Evolutionary conservation across 345 rosid species (phyloP).

Genomic region (Anastatica hierochuntica): DNA sequence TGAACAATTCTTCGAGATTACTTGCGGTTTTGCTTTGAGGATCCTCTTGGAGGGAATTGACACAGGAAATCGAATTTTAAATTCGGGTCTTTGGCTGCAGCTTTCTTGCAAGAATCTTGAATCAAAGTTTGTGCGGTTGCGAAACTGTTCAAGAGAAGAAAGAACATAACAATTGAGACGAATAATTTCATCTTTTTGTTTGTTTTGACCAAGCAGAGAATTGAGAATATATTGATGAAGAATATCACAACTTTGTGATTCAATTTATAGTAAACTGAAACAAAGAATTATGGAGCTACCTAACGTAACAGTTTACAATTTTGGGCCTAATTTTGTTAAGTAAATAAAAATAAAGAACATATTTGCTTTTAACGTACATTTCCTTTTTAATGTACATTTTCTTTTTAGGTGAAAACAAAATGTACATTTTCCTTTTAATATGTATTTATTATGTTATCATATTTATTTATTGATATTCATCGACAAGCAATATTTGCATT

Average conservation of each 20-base stretch:
- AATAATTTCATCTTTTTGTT: not conserved
- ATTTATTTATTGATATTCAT: no score
- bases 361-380: no score
- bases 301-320: no score
- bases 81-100: conserved; percentile 13
- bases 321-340: no score
- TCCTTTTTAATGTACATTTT: no score
- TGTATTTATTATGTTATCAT: no score
- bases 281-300: no score
- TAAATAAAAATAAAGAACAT: no score
- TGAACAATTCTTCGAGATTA: not conserved
- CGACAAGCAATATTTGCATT: no score
- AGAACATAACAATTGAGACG: not conserved
- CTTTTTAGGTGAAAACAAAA: no score
- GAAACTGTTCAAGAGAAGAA: not conserved
- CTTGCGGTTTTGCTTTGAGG: not conserved
- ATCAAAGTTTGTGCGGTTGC: conserved; percentile 9
- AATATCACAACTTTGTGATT: not conserved
- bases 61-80: not conserved
- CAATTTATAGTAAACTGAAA: not conserved
- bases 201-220: not conserved
- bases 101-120: conserved; percentile 23
- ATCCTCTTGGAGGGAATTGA: not conserved
- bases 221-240: not conserved
- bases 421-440: no score